Base-by-base conservation (phyloP, 805 yeast species). In the Wickerhamiella australiensis region DNA sequence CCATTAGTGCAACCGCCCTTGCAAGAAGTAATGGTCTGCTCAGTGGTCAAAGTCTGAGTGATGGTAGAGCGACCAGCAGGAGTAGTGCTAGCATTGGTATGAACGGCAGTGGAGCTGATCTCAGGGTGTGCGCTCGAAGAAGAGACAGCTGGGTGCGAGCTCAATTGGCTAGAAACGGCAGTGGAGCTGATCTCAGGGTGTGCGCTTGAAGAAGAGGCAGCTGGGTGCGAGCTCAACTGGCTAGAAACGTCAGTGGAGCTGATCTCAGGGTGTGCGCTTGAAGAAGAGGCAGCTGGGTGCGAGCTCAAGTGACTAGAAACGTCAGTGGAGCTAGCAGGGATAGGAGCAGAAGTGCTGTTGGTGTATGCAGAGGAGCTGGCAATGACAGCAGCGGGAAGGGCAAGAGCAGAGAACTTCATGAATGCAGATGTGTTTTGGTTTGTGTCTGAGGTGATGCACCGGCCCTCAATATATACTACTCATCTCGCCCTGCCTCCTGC, bases 21-120 rank as follows among this genome's bases (percentile, higher is more conserved):
- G 65, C 77, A 73, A 51, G 70, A 65, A 57, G 74, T 70, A 68
- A 72, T 63, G 63, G 77, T 73, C 54, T 65, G 74, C 60, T 69
- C 60, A 54, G 71, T 66, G 54, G 71, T 65, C 17, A 17, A 13
- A 12, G 49, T 46, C 20, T 31, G 33, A 20, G 49, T 46, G 15
- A 27, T 18, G n/a, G 42, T 46, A 13, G 9, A 13, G 20, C 33
- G 26, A 5, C 26, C 35, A 17, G 41, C 35, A 15, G 20, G 20
- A 8, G 31, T 21, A 9, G 41, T 45, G 8, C 33, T 22, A 37
- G 42, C 21, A 12, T 21, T 37, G 42, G 13, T 33, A 18, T 5
- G 5, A 15, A 33, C 4, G 4, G 20, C 38, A 33, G 38, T 18
- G 20, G 38, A 29, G 33, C n/a, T 6, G 33, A 29, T 29, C 9